A percentile compares a stretch with the other conserved stretches of the same genome.
phyloP scores from a whole-genome alignment of 257 asterid genomes.

The Solanum boliviense region DNA sequence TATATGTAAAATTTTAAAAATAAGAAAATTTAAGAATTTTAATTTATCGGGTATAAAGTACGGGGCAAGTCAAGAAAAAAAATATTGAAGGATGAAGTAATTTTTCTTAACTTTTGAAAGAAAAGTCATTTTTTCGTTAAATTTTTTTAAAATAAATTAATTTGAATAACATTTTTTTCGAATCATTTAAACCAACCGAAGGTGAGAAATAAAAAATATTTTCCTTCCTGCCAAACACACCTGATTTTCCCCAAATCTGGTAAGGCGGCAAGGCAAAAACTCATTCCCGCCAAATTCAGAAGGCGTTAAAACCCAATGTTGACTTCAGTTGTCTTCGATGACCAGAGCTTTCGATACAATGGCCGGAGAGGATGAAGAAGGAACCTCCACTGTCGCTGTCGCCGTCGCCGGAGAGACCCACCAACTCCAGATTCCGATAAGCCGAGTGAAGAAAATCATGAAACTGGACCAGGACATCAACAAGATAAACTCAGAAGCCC shows the following conservation, averaged over 20 bases:
- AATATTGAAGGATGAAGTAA: too few species aligned
- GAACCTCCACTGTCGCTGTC: conserved; percentile 8
- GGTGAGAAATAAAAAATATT: too few species aligned
- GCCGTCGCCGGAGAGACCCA: conserved; percentile 10
- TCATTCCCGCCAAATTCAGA: neutral
- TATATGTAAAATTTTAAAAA: too few species aligned
- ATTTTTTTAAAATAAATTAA: too few species aligned
- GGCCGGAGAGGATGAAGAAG: conserved; percentile 31
- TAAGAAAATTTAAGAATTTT: too few species aligned
- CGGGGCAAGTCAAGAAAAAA: too few species aligned
- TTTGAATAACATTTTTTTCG: too few species aligned
- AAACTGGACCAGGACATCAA: conserved; percentile 71
- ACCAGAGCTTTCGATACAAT: conserved; percentile 1
- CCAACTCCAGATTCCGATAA: conserved; percentile 48
- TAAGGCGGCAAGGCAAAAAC: neutral
- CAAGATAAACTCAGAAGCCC: conserved; percentile 71
- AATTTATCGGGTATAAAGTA: too few species aligned
- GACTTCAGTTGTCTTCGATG: neutral
- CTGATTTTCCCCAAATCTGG: neutral
- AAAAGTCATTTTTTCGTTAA: too few species aligned
- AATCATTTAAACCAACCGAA: too few species aligned
- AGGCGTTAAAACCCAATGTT: neutral
- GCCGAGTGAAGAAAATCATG: conserved; percentile 70
- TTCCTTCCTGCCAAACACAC: too few species aligned
- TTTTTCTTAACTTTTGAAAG: too few species aligned